phyloP scores from a whole-genome alignment of 441 rosid species.

The Capsella rubella region DNA sequence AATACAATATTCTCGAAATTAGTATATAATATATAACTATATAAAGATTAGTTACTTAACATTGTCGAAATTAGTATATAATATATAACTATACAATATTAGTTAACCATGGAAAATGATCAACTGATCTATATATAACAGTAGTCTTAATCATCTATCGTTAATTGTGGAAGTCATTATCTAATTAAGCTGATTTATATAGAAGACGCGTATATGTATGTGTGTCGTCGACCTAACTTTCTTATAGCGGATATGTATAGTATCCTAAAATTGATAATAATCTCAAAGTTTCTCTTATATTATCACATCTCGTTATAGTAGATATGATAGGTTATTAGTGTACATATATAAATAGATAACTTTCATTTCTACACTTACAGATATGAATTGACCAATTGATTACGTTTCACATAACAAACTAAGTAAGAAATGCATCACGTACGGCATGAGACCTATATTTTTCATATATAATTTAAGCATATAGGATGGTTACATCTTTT shows the following conservation, averaged over 20 bases:
- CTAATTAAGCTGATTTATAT: background rate
- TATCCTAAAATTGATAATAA: background rate
- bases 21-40: background rate
- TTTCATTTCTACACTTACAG: background rate
- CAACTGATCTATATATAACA: background rate
- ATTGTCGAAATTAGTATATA: background rate
- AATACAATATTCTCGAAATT: background rate
- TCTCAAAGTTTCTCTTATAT: background rate
- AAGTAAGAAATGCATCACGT: conserved; percentile 1
- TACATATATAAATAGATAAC: background rate
- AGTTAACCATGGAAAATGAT: background rate
- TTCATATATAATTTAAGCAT: conserved; percentile 12
- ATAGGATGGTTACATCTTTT: conserved; percentile 7
- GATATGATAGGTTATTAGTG: conserved; percentile 4
- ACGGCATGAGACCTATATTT: conserved; percentile 11
- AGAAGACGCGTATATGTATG: background rate
- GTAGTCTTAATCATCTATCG: background rate
- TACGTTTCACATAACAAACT: conserved; percentile 3
- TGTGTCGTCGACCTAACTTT: background rate
- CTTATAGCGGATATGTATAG: background rate
- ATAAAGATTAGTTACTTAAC: background rate
- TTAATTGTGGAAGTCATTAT: background rate
- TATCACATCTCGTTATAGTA: background rate
- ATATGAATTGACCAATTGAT: background rate
- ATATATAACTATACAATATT: background rate